These are phyloP conservation scores for Cyclocybe cylindracea DNA, from an alignment of 768 basidiomycete species.

Conservation along the genomic window DNA sequence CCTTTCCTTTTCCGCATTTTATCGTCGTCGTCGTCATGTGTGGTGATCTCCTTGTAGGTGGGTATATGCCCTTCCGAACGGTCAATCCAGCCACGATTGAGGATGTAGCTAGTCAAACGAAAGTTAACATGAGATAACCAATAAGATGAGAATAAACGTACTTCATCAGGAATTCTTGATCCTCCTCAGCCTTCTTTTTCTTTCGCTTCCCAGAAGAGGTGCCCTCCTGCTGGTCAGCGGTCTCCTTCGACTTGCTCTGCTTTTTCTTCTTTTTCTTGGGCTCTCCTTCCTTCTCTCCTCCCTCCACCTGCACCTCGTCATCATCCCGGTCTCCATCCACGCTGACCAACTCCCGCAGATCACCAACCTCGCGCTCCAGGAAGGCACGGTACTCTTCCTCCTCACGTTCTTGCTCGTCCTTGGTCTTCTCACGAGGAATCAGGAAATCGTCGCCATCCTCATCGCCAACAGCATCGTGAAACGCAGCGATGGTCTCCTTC, in stretches of 20 bases:
- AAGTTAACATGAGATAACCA: background rate
- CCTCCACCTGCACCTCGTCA: conserved; percentile 15
- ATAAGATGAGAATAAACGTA: conserved; percentile 35
- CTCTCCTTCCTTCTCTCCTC: conserved; percentile 29
- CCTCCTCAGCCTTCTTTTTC: conserved; percentile 58
- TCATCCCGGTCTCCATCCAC: conserved; percentile 41
- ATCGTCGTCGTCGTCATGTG: conserved; percentile 18
- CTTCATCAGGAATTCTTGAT: conserved; percentile 92
- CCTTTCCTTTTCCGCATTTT: conserved; percentile 25
- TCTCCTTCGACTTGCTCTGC: conserved; percentile 34
- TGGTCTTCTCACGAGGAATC: conserved; percentile 72
- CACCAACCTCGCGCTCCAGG: conserved; percentile 81
- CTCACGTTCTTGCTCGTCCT: conserved; percentile 74
- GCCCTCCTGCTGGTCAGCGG: conserved; percentile 11
- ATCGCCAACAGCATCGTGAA: conserved; percentile 51
- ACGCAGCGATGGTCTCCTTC: conserved; percentile 82
- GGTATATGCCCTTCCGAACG: conserved; percentile 71
- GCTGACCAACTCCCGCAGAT: conserved; percentile 67
- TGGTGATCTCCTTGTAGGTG: conserved; percentile 81
- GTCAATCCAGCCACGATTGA: conserved; percentile 98
- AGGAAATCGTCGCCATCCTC: conserved; percentile 69
- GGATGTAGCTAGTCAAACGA: conserved; percentile 71
- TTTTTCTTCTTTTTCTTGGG: conserved; percentile 47
- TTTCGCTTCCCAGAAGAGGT: conserved; percentile 20
- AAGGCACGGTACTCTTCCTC: conserved; percentile 87